Base-by-base conservation (phyloP, 345 rosid species). In the Eucalyptus victrix region DNA sequence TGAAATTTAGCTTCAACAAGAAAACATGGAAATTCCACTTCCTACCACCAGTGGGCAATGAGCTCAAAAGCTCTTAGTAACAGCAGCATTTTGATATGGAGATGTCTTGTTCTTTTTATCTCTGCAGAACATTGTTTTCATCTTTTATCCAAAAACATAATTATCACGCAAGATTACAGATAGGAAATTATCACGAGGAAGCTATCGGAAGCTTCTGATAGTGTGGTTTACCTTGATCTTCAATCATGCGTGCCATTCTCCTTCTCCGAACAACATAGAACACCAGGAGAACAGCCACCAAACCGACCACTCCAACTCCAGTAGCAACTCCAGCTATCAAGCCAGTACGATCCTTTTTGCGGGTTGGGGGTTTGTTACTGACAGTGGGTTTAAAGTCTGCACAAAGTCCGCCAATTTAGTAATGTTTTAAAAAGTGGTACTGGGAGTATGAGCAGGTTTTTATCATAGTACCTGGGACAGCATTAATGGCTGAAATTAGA, bases 211-310 rank as follows among this genome's bases (percentile, higher is more conserved):
- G 19, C 49, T 23, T 13, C 49, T 11, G 40, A 26, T 62, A 13
- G 32, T 11, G 30, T 15, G 14, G 30, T 8, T 85, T 94, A 96
- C 99, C 99, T 93, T 95, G 94, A 92, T 94, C 93, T 87, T 94
- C 94, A 89, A 89, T 87, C 21, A 81, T 87, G 50, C 37, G 81
- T 89, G 88, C 88, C 89, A 89, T 90, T 72, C 88, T 94, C 87
- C 93, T 93, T 92, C 88, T 93, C 91, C 88, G 88, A 88, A 90
- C 87, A 90, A 94, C 85, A 88, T 81, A 90, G 89, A 93, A 90
- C 86, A 92, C 86, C 72, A 89, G 69, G 69, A 89, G 69, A 90
- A 92, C 58, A 15, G 89, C 91, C 23, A 95, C 88, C 49, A 92
- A 87, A 90, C 93, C 80, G 54, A 88, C 87, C 51, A 91, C 86